phyloP scores from a whole-genome alignment of 2,329 filamentous ascomycete species.

The Arthrobotrys sinensis region DNA sequence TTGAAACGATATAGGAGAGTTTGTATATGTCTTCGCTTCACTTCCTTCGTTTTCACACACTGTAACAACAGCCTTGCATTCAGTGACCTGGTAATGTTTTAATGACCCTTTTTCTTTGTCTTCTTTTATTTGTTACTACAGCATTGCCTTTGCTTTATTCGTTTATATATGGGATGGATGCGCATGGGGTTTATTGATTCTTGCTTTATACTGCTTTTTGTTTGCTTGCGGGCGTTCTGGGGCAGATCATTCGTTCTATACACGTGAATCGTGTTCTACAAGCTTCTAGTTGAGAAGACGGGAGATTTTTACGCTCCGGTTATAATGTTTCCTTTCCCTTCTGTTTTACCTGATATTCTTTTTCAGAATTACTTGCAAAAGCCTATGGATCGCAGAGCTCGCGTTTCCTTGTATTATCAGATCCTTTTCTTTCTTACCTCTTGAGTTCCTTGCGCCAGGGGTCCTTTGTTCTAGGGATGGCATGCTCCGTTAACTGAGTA shows the following conservation, averaged over 20 bases:
- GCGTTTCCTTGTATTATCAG: conserved; percentile 60
- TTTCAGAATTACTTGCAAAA: conserved; percentile 34
- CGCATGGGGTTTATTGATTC: conserved; percentile 29
- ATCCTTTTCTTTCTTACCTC: conserved; percentile 30
- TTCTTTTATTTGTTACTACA: conserved; percentile 22
- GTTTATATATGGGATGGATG: conserved; percentile 49
- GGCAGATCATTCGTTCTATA: conserved; percentile 37
- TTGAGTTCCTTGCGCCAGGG: conserved; percentile 56
- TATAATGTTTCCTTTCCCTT: conserved; percentile 46
- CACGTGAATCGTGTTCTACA: conserved; percentile 38
- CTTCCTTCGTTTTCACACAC: conserved; percentile 39
- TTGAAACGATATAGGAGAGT: conserved; percentile 61
- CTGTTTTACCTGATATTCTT: conserved; percentile 17
- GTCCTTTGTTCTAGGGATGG: conserved; percentile 61
- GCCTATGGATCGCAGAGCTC: conserved; percentile 53
- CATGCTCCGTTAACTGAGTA: conserved; percentile 9
- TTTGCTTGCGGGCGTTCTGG: conserved; percentile 58
- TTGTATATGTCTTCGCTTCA: conserved; percentile 53
- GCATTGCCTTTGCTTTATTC: conserved; percentile 47
- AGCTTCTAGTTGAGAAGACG: conserved; percentile 40
- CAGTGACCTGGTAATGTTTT: conserved; percentile 56
- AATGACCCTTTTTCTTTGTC: conserved; percentile 42
- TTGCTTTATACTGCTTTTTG: conserved; percentile 11
- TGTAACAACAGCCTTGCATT: conserved; percentile 61
- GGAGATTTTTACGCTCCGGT: conserved; percentile 39